Evolutionary conservation across 192 early-diverging fungal species (phyloP), one percentile per base, ranked within the genome.

Genomic region (Rhizophagus prolifer): DNA sequence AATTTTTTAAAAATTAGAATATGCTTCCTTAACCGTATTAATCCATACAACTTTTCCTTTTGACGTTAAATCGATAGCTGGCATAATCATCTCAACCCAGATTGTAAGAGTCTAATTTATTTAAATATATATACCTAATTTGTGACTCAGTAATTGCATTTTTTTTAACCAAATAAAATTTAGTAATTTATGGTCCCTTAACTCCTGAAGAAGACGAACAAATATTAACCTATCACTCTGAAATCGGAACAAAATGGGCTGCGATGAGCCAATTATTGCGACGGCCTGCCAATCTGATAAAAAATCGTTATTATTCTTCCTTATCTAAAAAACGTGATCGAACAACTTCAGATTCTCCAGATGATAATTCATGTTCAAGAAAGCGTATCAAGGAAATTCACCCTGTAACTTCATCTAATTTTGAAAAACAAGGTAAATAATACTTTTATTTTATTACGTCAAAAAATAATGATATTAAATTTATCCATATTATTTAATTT

Each of bases 261-360:
- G 9, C 41, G 19, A 76, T 76, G 75, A 36, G 63, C 28, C 38
- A 76, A 30, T 25, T 34, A 58, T 30, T 76, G 30, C n/a, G 50
- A 21, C n/a, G 64, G 30, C 75, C 75, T 16, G 75, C 75, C 4
- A 76, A 76, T 63, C 23, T 76, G 5, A 65, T 76, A 7, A 76
- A 76, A 58, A 76, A 76, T 67, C n/a, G 75, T 4, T 76, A 58
- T 58, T 76, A 76, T 67, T 76, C 75, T 25, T 58, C 30, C 19
- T 66, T 76, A 25, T 76, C 26, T 21, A 76, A 66, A 67, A 59
- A 74, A 74, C 70, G 54, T 72, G 25, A 50, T 30, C 69, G 41
- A 34, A 21, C 8, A 10, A 21, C 9, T 14, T 34, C 31, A 4
- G 64, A 65, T 31, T 28, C 36, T 38, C 36, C 16, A 16, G 26